A percentile compares a stretch with the other conserved stretches of the same genome.
Conservation (phyloP, 257 asterid species). For the Agastache rugosa region DNA sequence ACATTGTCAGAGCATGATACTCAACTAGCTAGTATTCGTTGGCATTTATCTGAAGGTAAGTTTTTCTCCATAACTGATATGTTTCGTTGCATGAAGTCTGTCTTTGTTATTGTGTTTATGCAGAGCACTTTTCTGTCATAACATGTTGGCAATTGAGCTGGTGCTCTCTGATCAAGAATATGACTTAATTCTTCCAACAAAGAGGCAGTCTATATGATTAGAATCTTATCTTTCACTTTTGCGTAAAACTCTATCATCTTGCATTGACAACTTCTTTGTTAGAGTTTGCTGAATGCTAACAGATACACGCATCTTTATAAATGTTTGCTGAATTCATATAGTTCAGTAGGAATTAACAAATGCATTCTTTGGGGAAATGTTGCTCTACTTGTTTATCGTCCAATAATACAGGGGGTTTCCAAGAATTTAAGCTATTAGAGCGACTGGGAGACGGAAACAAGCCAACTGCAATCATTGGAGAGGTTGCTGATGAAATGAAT, state of each 20-base stretch:
- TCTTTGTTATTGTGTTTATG: background rate
- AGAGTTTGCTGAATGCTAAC: too few species aligned
- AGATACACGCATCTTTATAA: too few species aligned
- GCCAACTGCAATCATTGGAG: conserved; percentile 96
- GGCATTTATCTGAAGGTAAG: conserved; percentile 95
- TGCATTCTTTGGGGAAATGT: background rate
- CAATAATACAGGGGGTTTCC: conserved; percentile 68
- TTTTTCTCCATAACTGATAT: background rate
- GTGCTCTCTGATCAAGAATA: too few species aligned
- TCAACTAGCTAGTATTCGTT: conserved; percentile 85
- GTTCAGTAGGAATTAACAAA: background rate
- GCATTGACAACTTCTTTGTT: background rate
- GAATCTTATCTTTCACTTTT: background rate
- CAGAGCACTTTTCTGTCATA: background rate
- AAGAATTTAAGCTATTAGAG: conserved; percentile 84
- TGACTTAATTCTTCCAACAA: too few species aligned
- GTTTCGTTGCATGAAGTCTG: background rate
- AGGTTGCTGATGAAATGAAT: conserved; percentile 93
- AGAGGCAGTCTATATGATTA: too few species aligned
- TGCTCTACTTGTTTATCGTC: conserved; percentile 2
- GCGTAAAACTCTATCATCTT: background rate
- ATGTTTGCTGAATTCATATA: background rate
- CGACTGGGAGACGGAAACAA: conserved; percentile 91
- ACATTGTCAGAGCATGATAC: conserved; percentile 80
- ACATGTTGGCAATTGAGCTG: conserved; percentile 1